Evolutionary conservation across 352 stramenopile species (phyloP), one percentile per base, ranked within the genome.

Genomic region (Globisporangium nodosum): DNA sequence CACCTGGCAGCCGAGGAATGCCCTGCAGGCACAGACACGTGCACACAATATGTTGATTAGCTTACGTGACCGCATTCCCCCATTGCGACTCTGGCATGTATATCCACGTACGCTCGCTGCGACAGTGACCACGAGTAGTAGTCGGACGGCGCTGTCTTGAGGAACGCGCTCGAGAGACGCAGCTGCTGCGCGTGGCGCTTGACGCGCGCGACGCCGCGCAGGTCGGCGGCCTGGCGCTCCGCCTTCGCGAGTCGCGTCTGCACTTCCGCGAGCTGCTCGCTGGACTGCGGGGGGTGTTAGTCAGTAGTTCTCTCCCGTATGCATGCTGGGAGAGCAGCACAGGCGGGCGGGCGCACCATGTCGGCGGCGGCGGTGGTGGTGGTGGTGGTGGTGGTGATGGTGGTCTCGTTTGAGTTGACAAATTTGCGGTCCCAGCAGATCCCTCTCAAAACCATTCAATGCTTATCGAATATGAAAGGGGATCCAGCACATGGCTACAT

Each of bases 81-180:
- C 37, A 5, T 16, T 5, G 12, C 52, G 0, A 15, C 21, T 13
- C 30, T 27, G 24, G 1, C 24, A 27, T 27, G 24, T 27, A 1
- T 27, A 27, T 27, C 16, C 1, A 55, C 70, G 15, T 66, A 91
- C 81, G 73, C 84, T 56, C 84, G 70, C 45, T 90, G 76, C 12
- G 55, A 52, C 9, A 94, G 67, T 39, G 63, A 69, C 85, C 85
- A 94, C 60, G 73, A 65, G 68, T 94, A 92, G 64, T 94, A 94
- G 52, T 88, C 74, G 18, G 53, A 63, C 0, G 85, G 81, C 7
- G 79, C 77, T 21, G 73, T 84, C 54, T 92, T 84, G 48, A 94
- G 73, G 51, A 64, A 76, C 15, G 77, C 79, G 48, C 82, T 92
- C 40, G 71, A 56, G 56, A 89, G 68, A 35, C 76, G 76, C 20